Evolutionary conservation across 306 rosid genomes (phyloP).

Genomic region (Nissolia schottii): DNA sequence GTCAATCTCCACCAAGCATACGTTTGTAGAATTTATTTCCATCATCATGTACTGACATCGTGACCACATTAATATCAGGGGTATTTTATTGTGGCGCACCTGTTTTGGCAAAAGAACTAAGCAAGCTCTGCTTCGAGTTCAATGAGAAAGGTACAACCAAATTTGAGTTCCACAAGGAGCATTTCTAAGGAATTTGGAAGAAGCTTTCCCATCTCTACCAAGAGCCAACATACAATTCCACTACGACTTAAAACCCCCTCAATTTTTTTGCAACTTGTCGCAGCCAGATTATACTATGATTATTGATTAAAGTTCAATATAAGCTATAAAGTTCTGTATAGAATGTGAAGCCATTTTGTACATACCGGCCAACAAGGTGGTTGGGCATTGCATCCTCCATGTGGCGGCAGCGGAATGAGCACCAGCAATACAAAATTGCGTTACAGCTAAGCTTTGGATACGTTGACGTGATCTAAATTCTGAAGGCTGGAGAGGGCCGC

Average conservation of each 20-base stretch:
- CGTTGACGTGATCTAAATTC: slow-evolving; percentile 11
- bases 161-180: slow-evolving; percentile 95
- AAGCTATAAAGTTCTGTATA: slow-evolving; percentile 23
- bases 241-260: slow-evolving; percentile 14
- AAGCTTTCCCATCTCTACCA: background rate
- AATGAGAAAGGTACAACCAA: slow-evolving; percentile 86
- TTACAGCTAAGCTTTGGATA: slow-evolving; percentile 39
- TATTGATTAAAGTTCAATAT: slow-evolving; percentile 33
- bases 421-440: slow-evolving; percentile 32
- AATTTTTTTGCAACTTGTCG: slow-evolving; percentile 9
- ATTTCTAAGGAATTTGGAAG: slow-evolving; percentile 45
- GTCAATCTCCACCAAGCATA: slow-evolving; percentile 17
- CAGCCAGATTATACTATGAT: slow-evolving; percentile 17
- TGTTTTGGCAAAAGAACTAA: slow-evolving; percentile 79
- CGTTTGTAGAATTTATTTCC: background rate
- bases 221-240: background rate
- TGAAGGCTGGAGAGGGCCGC: slow-evolving; percentile 2
- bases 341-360: slow-evolving; percentile 32
- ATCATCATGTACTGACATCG: slow-evolving; percentile 12
- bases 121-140: slow-evolving; percentile 82
- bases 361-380: slow-evolving; percentile 22
- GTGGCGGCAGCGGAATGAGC: slow-evolving; percentile 20
- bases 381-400: slow-evolving; percentile 25
- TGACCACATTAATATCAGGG: slow-evolving; percentile 41
- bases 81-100: slow-evolving; percentile 96